phyloP scores from a whole-genome alignment of 805 yeast genomes.

The Starmerella ratchasimensis region DNA sequence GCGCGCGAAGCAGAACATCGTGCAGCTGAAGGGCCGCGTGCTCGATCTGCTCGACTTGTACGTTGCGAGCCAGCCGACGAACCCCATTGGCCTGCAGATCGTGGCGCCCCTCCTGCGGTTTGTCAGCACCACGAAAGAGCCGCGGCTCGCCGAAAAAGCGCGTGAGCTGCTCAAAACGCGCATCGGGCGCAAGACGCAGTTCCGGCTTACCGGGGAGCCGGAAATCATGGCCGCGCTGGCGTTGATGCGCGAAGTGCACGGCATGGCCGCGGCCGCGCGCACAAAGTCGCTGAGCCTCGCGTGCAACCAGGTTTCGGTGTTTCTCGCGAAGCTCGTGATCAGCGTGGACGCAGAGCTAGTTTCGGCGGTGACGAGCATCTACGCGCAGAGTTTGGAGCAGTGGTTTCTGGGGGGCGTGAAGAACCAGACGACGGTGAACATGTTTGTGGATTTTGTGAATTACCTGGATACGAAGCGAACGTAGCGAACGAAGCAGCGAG shows the following conservation, averaged over 20 bases:
- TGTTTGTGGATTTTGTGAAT: slow-evolving; percentile 68
- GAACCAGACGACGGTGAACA: slow-evolving; percentile 37
- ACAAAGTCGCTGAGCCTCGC: slow-evolving; percentile 41
- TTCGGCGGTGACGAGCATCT: slow-evolving; percentile 40
- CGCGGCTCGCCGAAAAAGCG: slow-evolving; percentile 57
- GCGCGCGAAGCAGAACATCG: slow-evolving; percentile 67
- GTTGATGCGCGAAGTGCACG: slow-evolving; percentile 26
- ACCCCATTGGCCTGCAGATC: slow-evolving; percentile 27
- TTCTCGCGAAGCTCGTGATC: slow-evolving; percentile 44
- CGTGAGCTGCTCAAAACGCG: slow-evolving; percentile 46
- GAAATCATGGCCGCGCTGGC: slow-evolving; percentile 18
- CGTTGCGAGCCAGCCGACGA: slow-evolving; percentile 33
- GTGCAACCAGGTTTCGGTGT: slow-evolving; percentile 52
- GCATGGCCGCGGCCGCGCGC: slow-evolving; percentile 31
- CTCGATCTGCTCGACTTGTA: slow-evolving; percentile 64
- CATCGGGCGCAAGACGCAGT: slow-evolving; percentile 18
- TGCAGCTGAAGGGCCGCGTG: slow-evolving; percentile 62
- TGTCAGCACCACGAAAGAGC: slow-evolving; percentile 55
- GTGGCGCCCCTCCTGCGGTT: slow-evolving; percentile 45
- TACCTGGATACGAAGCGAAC: slow-evolving; percentile 45
- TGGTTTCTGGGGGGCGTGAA: slow-evolving; percentile 42
- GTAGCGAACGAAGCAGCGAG: no score
- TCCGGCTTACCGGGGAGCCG: slow-evolving; percentile 9
- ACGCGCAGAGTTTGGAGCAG: slow-evolving; percentile 38
- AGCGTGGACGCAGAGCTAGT: slow-evolving; percentile 20